These are phyloP conservation scores for Grigorovia transvaalensis DNA, from an alignment of 805 yeast species.

Conservation along the genomic window DNA sequence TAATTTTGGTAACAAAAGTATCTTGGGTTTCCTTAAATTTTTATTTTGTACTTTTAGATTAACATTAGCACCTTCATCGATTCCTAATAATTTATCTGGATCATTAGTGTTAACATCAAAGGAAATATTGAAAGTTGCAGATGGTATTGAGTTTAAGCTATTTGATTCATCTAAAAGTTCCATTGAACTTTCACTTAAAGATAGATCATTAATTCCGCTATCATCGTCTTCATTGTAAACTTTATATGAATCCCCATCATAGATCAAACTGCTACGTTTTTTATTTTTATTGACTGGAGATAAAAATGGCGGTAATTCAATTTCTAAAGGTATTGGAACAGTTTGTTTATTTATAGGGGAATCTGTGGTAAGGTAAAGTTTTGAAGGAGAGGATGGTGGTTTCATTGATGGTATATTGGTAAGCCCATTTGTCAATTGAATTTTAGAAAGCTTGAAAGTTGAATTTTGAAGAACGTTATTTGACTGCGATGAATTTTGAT, in stretches of 20 bases:
- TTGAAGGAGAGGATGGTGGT: conserved; percentile 1
- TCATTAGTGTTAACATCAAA: conserved; percentile 12
- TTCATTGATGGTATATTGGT: background rate
- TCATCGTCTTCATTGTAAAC: conserved; percentile 11
- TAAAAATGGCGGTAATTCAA: conserved; percentile 29
- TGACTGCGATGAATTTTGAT: conserved; percentile 8
- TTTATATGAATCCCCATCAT: conserved; percentile 31
- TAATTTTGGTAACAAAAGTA: background rate
- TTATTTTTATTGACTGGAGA: conserved; percentile 27
- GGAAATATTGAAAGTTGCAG: conserved; percentile 22
- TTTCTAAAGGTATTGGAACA: conserved; percentile 32
- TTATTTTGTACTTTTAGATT: conserved; percentile 22
- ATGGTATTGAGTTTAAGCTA: conserved; percentile 18
- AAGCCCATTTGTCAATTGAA: background rate
- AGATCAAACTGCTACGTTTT: conserved; percentile 24
- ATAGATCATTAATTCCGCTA: background rate
- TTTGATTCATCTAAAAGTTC: conserved; percentile 2
- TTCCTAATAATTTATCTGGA: conserved; percentile 19
- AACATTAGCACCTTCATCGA: conserved; percentile 27
- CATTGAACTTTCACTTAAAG: background rate
- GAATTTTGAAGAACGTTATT: conserved; percentile 5
- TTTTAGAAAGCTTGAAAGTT: background rate
- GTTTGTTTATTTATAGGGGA: conserved; percentile 28
- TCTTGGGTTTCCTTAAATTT: conserved; percentile 12
- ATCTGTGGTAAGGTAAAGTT: conserved; percentile 27